Evolutionary conservation across 2,329 filamentous ascomycete genomes (phyloP), one percentile per base, ranked within the genome.

Genomic region (Cladophialophora bantiana): DNA sequence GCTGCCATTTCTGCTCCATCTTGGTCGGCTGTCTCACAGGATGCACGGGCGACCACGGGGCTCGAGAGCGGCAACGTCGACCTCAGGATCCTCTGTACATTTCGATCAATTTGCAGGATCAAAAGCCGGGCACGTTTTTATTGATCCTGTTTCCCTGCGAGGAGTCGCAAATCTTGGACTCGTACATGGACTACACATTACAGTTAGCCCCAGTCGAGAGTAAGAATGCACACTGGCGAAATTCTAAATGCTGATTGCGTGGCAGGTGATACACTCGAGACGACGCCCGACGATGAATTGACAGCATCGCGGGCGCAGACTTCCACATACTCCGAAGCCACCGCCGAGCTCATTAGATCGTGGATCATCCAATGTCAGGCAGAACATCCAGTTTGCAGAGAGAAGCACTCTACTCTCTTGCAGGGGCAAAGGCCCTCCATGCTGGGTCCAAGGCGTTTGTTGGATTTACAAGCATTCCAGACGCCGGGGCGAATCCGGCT

Each of bases 271-370:
- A 34, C 7, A 3, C 26, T 6, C 7, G 3, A 54, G 6, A 12
- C 26, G 7, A 15, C 32, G 18, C 18, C 18, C 32, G 52, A 15
- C 15, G 26, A 34, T 13, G 52, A 31, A 34, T 1, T 7, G 7
- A 54, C 52, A n/a, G 1, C 52, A 3, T 54, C 52, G 31, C 18
- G 52, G 52, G 31, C 26, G 26, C 52, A 26, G 52, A 54, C 52
- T 31, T 31, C 18, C 15, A 54, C 26, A 2, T 54, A 54, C 13
- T 54, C 52, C n/a, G 18, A 12, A 31, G 52, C 26, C 7, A 54
- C 52, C 15, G 52, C 52, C 31, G 52, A 54, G 18, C 52, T 54
- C 26, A 54, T 54, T 31, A 54, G 52, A 54, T 26, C 52, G 31
- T 54, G 52, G 52, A 54, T 54, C 26, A 18, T 54, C 2, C 18